Evolutionary conservation across 495 filamentous ascomycete species (phyloP).

Genomic region (Trypethelium eluteriae): DNA sequence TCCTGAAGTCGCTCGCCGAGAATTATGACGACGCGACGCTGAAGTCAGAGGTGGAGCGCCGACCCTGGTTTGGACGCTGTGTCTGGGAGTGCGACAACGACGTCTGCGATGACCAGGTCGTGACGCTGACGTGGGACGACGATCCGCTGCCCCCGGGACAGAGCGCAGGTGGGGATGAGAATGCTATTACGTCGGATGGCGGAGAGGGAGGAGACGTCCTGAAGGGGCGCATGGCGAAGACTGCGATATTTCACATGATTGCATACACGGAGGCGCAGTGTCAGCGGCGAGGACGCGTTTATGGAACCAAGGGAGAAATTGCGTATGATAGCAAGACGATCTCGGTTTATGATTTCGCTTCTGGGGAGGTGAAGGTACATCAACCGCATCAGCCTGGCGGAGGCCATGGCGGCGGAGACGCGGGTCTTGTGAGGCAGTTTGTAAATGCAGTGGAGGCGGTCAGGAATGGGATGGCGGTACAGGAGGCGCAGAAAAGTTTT

Average conservation of each 20-base stretch:
- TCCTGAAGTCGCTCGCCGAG: conserved; percentile 51
- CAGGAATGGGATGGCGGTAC: conserved; percentile 59
- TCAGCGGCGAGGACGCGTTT: conserved; percentile 69
- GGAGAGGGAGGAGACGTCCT: conserved; percentile 10
- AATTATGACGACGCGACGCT: conserved; percentile 57
- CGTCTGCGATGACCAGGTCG: conserved; percentile 84
- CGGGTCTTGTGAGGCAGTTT: conserved; percentile 71
- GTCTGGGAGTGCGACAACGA: conserved; percentile 90
- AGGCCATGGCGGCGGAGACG: conserved; percentile 83
- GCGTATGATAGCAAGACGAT: conserved; percentile 65
- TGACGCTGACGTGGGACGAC: conserved; percentile 78
- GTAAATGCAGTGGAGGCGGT: conserved; percentile 74
- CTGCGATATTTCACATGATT: conserved; percentile 87
- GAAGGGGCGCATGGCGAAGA: conserved; percentile 59
- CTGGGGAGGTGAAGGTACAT: conserved; percentile 46
- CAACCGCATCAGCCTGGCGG: conserved; percentile 46
- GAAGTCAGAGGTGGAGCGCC: conserved; percentile 45
- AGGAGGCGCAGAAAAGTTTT: conserved; percentile 64
- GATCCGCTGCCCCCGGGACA: conserved; percentile 37
- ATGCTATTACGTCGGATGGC: neutral
- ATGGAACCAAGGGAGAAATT: conserved; percentile 80
- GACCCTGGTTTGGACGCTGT: conserved; percentile 86
- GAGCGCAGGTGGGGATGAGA: conserved; percentile 3
- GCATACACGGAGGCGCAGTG: conserved; percentile 83
- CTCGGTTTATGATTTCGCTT: conserved; percentile 55